Evolutionary conservation across 148 eudicot species (phyloP).

Genomic region (Vaccinium macrocarpon): DNA sequence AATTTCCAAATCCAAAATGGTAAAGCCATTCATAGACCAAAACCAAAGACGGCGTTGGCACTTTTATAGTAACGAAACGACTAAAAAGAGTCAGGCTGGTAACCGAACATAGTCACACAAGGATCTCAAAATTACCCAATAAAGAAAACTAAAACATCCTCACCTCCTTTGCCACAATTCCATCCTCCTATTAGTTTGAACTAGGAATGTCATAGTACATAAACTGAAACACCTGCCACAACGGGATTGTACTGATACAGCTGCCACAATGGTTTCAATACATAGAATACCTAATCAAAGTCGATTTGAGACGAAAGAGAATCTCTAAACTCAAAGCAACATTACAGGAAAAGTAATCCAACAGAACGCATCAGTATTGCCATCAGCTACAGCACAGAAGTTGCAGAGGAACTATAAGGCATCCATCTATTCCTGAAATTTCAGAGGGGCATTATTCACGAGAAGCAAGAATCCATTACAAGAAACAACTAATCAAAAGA

Average conservation of each 20-base stretch:
- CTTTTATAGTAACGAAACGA: neutral
- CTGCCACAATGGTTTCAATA: neutral
- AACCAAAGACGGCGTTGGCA: too few species aligned
- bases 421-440: constrained; percentile 23
- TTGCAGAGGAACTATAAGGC: neutral
- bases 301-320: neutral
- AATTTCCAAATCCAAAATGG: neutral
- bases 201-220: neutral
- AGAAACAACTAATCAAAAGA: neutral
- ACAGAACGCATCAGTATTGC: neutral
- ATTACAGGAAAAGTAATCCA: neutral
- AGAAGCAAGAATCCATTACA: neutral
- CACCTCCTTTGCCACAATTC: neutral
- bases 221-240: neutral
- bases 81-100: neutral
- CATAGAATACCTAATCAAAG: neutral
- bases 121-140: neutral
- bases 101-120: neutral
- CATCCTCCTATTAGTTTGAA: neutral
- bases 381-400: neutral
- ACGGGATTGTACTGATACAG: neutral
- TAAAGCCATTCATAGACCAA: neutral
- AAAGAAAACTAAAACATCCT: neutral
- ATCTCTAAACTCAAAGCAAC: constrained; percentile 1
- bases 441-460: neutral